Conservation (phyloP, 371 early-diverging fungal species). For the Saksenaea oblongispora region DNA sequence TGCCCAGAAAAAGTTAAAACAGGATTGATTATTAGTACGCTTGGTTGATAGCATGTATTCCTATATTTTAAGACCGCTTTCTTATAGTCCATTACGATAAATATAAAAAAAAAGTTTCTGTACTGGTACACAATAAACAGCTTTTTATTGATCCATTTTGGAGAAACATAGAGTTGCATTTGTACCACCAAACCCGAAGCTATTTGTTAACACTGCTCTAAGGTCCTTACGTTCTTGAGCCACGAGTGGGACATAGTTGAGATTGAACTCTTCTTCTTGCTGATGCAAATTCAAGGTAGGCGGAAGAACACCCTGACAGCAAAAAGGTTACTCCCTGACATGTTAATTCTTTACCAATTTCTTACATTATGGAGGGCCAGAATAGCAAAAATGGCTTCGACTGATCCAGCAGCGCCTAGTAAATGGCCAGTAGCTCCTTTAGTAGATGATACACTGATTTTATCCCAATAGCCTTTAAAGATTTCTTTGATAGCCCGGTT, state of each 20-base stretch:
- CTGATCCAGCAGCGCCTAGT: slow-evolving; percentile 94
- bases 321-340: too few relatives aligned
- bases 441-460: slow-evolving; percentile 81
- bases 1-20: neutral
- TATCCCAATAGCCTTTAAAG: slow-evolving; percentile 60
- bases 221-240: slow-evolving; percentile 61
- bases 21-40: slow-evolving; percentile 54
- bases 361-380: slow-evolving; percentile 70
- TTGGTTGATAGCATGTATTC: slow-evolving; percentile 85
- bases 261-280: slow-evolving; percentile 63
- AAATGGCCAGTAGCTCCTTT: slow-evolving; percentile 94
- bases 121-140: neutral
- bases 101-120: slow-evolving; percentile 3
- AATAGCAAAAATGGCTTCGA: slow-evolving; percentile 91
- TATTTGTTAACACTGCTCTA: slow-evolving; percentile 83
- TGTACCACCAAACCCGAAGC: slow-evolving; percentile 98
- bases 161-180: slow-evolving; percentile 84
- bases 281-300: slow-evolving; percentile 83
- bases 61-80: slow-evolving; percentile 79
- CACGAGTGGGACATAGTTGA: slow-evolving; percentile 75
- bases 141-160: slow-evolving; percentile 32
- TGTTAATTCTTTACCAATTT: too few relatives aligned
- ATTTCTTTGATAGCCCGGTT: slow-evolving; percentile 78
- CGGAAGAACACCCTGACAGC: slow-evolving; percentile 68
- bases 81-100: slow-evolving; percentile 76